Conservation (phyloP, 306 rosid species). For the Prunus armeniaca region DNA sequence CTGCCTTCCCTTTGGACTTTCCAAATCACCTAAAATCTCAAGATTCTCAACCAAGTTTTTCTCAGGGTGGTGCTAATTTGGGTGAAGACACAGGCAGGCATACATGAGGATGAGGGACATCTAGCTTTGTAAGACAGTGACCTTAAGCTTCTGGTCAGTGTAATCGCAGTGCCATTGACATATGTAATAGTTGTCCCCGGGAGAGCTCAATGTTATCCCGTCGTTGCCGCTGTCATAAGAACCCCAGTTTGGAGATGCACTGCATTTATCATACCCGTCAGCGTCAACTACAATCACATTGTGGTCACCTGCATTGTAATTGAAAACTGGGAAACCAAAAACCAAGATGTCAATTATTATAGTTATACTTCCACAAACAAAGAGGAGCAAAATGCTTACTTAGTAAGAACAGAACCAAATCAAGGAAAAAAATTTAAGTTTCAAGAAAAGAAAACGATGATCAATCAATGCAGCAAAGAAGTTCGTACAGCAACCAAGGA, state of each 20-base stretch:
- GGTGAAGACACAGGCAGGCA: neutral
- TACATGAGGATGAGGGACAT: neutral
- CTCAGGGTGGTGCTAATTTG: neutral
- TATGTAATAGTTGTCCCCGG: constrained; percentile 2
- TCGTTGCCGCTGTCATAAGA: neutral
- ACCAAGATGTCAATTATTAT: neutral
- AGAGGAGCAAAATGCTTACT: too few relatives aligned
- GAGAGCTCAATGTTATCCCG: neutral
- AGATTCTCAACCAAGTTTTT: too few relatives aligned
- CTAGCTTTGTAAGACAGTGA: neutral
- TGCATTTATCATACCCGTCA: neutral
- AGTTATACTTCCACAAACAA: too few relatives aligned
- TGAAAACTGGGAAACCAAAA: neutral
- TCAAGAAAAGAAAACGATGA: neutral
- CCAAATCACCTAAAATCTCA: too few relatives aligned
- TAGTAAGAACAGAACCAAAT: too few relatives aligned
- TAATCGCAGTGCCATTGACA: constrained; percentile 4
- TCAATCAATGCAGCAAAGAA: neutral
- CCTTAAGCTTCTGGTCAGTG: constrained; percentile 2
- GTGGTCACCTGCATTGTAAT: neutral
- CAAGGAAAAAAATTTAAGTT: neutral
- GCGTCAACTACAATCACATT: neutral
- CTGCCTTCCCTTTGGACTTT: too few relatives aligned
- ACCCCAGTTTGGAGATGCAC: neutral
- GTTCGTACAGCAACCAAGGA: too few relatives aligned